Percentiles rank a stretch among this genome's conserved stretches.
These are phyloP conservation scores for Lyophyllum decastes DNA, from an alignment of 768 basidiomycete genomes.

Conservation along the genomic window DNA sequence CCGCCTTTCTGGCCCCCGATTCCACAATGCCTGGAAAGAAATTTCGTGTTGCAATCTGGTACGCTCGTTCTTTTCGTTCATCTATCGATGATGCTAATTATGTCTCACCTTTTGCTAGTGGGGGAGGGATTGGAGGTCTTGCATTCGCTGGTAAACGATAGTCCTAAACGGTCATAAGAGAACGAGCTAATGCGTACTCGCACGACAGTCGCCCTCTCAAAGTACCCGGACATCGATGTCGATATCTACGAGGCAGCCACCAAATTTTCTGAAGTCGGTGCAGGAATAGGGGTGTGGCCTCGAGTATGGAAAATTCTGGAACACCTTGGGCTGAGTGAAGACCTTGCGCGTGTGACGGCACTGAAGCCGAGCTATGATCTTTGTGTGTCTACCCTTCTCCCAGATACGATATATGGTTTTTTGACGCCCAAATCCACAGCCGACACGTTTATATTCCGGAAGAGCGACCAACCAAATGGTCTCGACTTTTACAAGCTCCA, in stretches of 20 bases:
- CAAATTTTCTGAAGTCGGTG: conserved; percentile 37
- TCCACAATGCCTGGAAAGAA: neutral
- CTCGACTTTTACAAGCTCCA: conserved; percentile 23
- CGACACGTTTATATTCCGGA: conserved; percentile 25
- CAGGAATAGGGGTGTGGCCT: conserved; percentile 39
- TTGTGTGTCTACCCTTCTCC: conserved; percentile 8
- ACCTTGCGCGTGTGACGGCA: conserved; percentile 24
- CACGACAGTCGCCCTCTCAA: conserved; percentile 19
- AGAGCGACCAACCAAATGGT: conserved; percentile 22
- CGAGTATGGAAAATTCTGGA: conserved; percentile 42
- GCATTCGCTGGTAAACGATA: conserved; percentile 18
- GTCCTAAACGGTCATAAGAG: neutral
- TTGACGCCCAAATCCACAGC: conserved; percentile 11
- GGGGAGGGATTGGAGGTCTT: conserved; percentile 31
- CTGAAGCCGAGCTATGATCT: conserved; percentile 24
- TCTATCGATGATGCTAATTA: neutral
- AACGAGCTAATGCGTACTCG: neutral
- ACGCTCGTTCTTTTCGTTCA: neutral
- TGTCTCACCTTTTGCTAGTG: conserved; percentile 13
- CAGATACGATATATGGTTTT: neutral
- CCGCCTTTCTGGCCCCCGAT: neutral
- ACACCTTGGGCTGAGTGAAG: conserved; percentile 39
- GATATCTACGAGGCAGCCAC: conserved; percentile 43
- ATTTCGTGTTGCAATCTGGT: neutral
- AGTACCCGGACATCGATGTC: conserved; percentile 38